Base-by-base conservation (phyloP, 345 rosid species). In the Linum tenue region DNA sequence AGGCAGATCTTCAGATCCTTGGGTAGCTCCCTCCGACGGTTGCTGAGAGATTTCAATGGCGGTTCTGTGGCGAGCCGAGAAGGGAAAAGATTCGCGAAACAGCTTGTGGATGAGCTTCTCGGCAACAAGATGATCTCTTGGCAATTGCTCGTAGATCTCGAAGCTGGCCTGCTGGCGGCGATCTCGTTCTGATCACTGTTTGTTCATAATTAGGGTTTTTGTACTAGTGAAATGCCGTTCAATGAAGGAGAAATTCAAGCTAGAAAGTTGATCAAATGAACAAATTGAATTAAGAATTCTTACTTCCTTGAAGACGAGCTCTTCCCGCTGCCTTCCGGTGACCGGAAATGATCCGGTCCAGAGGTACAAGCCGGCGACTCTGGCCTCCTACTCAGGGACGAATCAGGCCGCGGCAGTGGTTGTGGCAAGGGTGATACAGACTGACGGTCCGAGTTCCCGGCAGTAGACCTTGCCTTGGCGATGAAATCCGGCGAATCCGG, bases 11-110 rank as follows among this genome's bases (percentile, higher is more conserved):
- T 75, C 59, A 43, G 57, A 65, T 82, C 75, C 17, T 57, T 62
- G 55, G 73, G 39, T 14, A 69, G 75, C 12, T 76, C 80, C 69
- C 72, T 72, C 39, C 74, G 75, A 39, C 55, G 66, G 63, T 39
- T 60, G 42, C 64, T 64, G 44, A 74, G 56, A 60, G 72, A 61
- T 51, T 72, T 60, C 12, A 55, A 35, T 15, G 65, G 38, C 35
- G 58, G 59, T 0, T 2, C 62, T 36, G 15, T 39, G 40, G 15
- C 39, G 62, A 35, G 39, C 39, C 15, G 39, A 11, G 15, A 36
- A 12, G 15, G 62, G 15, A 36, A 12, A 7, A 37, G 62, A 35
- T 11, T 59, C 12, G 62, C 15, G 62, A 59, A 59, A 35, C 62
- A 36, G 36, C 62, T 59, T 8, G 62, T 17, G 5, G 62, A 35